Evolutionary conservation across 306 rosid species (phyloP).

Genomic region (Vachellia pachyceras): DNA sequence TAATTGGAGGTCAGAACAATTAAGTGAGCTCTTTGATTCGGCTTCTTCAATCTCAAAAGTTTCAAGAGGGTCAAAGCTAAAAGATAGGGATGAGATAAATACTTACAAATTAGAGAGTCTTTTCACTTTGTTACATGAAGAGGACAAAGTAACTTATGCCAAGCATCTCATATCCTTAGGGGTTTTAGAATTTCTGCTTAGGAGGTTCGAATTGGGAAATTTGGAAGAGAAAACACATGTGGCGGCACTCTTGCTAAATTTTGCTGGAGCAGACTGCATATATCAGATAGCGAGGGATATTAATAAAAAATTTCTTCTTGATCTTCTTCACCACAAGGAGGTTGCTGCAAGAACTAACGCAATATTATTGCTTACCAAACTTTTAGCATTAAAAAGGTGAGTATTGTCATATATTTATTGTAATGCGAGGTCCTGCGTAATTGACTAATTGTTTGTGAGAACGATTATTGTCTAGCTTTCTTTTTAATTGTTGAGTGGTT

Average conservation of each 20-base stretch:
- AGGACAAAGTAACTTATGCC: constrained; percentile 57
- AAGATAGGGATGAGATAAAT: constrained; percentile 45
- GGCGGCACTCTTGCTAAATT: constrained; percentile 49
- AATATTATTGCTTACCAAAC: constrained; percentile 61
- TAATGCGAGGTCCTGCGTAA: neutral
- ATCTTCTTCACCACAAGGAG: constrained; percentile 66
- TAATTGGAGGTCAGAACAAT: constrained; percentile 71
- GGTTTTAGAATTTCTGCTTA: constrained; percentile 60
- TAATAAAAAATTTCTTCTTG: constrained; percentile 58
- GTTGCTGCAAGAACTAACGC: constrained; percentile 53
- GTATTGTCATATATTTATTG: neutral
- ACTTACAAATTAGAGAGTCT: constrained; percentile 59
- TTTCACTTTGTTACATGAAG: constrained; percentile 53
- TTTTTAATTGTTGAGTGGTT: neutral
- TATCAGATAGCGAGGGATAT: constrained; percentile 57
- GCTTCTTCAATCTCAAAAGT: constrained; percentile 51
- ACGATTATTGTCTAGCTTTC: neutral
- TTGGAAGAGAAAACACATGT: constrained; percentile 66
- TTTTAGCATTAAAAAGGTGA: constrained; percentile 67
- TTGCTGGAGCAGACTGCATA: constrained; percentile 65
- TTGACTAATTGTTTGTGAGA: neutral
- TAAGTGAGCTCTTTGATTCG: constrained; percentile 50
- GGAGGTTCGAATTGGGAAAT: constrained; percentile 61
- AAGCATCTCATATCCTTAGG: constrained; percentile 61
- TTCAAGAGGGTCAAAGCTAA: constrained; percentile 38